Evolutionary conservation across 179 eudicot genomes (phyloP), one percentile per base, ranked within the genome.

Genomic region (Actinidia polygama): DNA sequence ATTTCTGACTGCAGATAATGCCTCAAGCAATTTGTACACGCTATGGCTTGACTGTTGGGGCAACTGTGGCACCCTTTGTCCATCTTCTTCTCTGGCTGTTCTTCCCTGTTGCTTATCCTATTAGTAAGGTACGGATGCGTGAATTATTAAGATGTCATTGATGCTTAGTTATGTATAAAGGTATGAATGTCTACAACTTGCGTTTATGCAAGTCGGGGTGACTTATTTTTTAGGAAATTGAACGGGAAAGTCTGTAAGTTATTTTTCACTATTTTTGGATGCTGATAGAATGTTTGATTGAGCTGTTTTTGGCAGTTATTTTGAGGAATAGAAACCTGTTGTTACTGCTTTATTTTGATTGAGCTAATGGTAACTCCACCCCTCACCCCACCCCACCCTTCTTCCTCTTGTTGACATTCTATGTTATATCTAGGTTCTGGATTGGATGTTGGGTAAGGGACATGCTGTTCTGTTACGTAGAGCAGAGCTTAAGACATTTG

Each of bases 361-460:
- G 53, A 55, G 44, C 58, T 53, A 18, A n/a, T n/a, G n/a, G 57
- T 54, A 55, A 51, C 7, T 70, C 9, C 1, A 12, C 68, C 47
- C 24, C 57, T 16, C 40, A 44, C 5, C 36, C 0, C 21, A 24
- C 19, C 15, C 15, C 5, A 16, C 16, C 24, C 36, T 2, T 2
- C 36, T 30, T 30, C 36, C 36, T 30, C 36, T 30, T 55, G 47
- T 79, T 44, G 40, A 36, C 62, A 71, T 75, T 30, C 36, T 30
- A 30, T 30, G 36, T 30, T 24, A 19, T 77, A 77, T 77, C 72
- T 85, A 95, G 99, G 94, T 96, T 83, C 87, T 96, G 70, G 99
- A 96, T 85, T 96, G 99, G 98, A 90, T 96, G 95, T 83, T 96
- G 91, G 98, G 99, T 51, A 94, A 94, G 88, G 98, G 97, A 30